These are phyloP conservation scores for Carex cristatella DNA, from an alignment of 176 grass and related monocot genomes.

Conservation along the genomic window DNA sequence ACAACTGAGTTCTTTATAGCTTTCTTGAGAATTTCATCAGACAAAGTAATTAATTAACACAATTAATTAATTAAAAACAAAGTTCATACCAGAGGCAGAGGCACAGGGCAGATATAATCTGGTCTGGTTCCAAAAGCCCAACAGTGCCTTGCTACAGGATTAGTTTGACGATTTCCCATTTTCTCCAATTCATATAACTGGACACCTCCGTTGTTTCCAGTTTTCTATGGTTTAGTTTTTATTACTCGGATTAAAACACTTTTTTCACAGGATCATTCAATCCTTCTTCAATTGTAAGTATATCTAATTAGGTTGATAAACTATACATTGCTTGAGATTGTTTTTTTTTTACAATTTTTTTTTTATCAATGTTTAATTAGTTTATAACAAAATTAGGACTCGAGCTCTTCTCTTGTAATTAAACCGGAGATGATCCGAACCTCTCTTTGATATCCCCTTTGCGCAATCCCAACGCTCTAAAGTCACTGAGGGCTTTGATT, in stretches of 20 bases:
- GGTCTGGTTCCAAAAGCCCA: neutral
- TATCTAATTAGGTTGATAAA: too few species aligned
- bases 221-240: neutral
- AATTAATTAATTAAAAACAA: neutral
- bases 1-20: neutral
- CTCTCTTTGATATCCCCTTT: neutral
- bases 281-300: too few species aligned
- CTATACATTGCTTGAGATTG: too few species aligned
- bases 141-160: constrained; percentile 13
- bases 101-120: neutral
- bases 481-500: constrained; percentile 13
- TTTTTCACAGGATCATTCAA: too few species aligned
- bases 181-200: neutral
- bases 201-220: neutral
- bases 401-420: too few species aligned
- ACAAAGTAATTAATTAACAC: neutral
- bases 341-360: too few species aligned
- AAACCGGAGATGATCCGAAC: neutral
- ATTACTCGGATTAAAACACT: too few species aligned
- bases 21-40: constrained; percentile 1
- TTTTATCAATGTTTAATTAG: too few species aligned
- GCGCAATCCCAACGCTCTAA: constrained; percentile 27
- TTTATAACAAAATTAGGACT: too few species aligned
- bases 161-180: neutral
- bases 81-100: neutral